Evolutionary conservation across 2,329 filamentous ascomycete genomes (phyloP), one percentile per base, ranked within the genome.

Genomic region (Colletotrichum tanaceti): DNA sequence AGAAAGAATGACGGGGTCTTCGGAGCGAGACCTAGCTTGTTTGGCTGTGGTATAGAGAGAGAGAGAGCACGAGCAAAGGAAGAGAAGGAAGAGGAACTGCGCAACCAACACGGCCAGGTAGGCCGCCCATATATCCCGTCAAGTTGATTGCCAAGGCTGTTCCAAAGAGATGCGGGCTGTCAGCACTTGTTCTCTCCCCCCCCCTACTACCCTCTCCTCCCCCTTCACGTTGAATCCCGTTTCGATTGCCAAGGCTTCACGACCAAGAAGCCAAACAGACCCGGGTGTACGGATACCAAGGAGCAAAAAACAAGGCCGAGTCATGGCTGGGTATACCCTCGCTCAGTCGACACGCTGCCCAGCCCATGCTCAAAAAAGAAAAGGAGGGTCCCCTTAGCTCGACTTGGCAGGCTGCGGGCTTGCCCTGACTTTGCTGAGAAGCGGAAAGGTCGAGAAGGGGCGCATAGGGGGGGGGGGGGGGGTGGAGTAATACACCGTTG

Each of bases 1-100:
- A 47, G 65, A 68, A 68, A 47, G 61, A 68, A 43, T 68, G 65
- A 68, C 65, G 46, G 28, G 65, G 62, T 46, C 65, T 65, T 60
- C 49, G 35, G 18, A 38, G 11, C 5, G 28, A 43, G 61, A 54
- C 47, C 28, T 54, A 43, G 57, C 32, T 50, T 54, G n/a, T n/a
- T 52, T 50, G 58, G 18, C 54, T 46, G 43, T 46, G 43, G 24
- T n/a, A 7, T 32, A 32, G 24, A 24, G 24, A 32, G 28, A 32
- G 28, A 32, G 28, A 32, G 28, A 32, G 28, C n/a, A n/a, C 28
- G 28, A 32, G 28, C 28, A 7, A 32, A 49, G 53, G 16, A 41
- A 50, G 28, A 50, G 47, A 54, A 18, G 41, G 22, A 24, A 53
- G 4, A 47, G 22, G 10, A 13, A n/a, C 32, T 3, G 7, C 13